Conservation (phyloP, 2,329 filamentous ascomycete species). For the Arthrobotrys iridis region DNA sequence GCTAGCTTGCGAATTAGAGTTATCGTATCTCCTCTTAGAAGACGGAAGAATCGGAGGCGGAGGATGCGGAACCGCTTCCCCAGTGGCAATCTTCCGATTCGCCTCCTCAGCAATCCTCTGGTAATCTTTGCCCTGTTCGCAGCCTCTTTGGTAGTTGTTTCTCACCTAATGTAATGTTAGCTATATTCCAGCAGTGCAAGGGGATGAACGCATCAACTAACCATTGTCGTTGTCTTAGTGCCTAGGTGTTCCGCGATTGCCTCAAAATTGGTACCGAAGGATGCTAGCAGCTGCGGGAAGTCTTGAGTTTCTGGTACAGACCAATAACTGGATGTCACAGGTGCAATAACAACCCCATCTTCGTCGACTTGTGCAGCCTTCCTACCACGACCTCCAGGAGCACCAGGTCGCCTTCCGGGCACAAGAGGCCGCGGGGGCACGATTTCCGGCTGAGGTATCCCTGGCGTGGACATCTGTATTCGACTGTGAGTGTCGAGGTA, state of each 20-base stretch:
- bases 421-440: conserved; percentile 48
- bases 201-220: conserved; percentile 62
- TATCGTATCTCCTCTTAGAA: conserved; percentile 68
- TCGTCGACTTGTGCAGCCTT: conserved; percentile 61
- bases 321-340: conserved; percentile 81
- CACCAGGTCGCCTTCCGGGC: conserved; percentile 56
- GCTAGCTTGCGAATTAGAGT: conserved; percentile 59
- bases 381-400: conserved; percentile 41
- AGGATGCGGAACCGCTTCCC: conserved; percentile 71
- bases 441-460: conserved; percentile 45
- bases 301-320: conserved; percentile 82
- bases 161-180: conserved; percentile 67
- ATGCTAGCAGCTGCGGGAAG: conserved; percentile 75
- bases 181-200: conserved; percentile 58
- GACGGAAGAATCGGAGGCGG: conserved; percentile 67
- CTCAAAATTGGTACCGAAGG: conserved; percentile 82
- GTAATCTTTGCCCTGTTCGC: conserved; percentile 71
- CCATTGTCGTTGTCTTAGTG: conserved; percentile 88
- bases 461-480: conserved; percentile 35
- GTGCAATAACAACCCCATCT: conserved; percentile 65
- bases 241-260: conserved; percentile 81
- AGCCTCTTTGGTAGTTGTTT: conserved; percentile 74
- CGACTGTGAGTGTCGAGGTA: conserved; percentile 43
- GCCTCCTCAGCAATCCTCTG: conserved; percentile 71
- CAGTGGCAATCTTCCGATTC: conserved; percentile 67